Percentiles rank a stretch among this genome's conserved stretches.
These are phyloP conservation scores for Lachancea cidri DNA, from an alignment of 805 yeast genomes.

Conservation along the genomic window DNA sequence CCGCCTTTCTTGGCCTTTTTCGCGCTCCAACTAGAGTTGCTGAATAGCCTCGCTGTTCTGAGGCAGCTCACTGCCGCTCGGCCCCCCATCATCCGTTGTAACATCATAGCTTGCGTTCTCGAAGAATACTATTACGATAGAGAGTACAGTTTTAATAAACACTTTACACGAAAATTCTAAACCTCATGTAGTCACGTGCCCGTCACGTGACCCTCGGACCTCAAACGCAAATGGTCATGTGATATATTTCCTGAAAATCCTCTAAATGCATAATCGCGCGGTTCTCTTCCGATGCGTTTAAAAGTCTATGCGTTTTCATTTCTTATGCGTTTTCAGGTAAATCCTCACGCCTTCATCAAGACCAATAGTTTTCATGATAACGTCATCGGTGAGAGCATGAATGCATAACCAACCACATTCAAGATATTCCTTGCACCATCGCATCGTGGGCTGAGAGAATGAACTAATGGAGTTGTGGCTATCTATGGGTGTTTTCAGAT, in stretches of 20 bases:
- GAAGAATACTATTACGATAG: no score
- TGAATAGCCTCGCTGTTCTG: not conserved
- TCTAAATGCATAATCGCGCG: not conserved
- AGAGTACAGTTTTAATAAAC: no score
- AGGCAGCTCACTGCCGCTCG: not conserved
- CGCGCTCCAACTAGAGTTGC: not conserved
- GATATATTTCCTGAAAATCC: not conserved
- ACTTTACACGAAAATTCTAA: no score
- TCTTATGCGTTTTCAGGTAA: not conserved
- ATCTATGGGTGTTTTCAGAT: not conserved
- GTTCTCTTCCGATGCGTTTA: not conserved
- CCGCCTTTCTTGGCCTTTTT: conserved; percentile 11
- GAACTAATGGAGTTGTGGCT: not conserved
- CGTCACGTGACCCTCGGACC: no score
- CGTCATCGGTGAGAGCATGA: not conserved
- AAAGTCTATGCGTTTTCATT: not conserved
- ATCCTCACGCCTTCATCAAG: not conserved
- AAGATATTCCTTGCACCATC: not conserved
- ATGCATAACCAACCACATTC: not conserved
- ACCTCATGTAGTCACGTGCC: no score
- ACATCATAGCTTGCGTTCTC: not conserved
- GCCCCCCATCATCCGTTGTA: not conserved
- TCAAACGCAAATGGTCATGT: not conserved
- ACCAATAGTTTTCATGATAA: not conserved
- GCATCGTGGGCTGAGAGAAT: not conserved